Base-by-base conservation (phyloP, 306 rosid species). In the Acacia melanoxylon region DNA sequence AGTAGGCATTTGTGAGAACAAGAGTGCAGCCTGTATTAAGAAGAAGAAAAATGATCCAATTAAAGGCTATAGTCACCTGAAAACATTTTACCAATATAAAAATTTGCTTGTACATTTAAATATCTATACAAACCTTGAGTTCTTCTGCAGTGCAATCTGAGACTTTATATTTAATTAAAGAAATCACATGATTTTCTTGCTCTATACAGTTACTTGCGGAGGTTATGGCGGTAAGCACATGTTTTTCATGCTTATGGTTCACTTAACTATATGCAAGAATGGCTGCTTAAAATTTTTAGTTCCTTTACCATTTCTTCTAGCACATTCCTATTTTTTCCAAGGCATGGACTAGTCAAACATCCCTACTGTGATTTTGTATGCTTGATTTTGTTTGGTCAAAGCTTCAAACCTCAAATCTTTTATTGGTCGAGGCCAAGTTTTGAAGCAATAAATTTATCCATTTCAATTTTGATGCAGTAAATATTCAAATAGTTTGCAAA, bases 141-240 rank as follows among this genome's bases (percentile, higher is more conserved):
- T 88, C 92, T 86, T 91, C 96, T 7, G 90, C 90, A 0, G 93
- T 90, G 86, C 92, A 91, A 40, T 91, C 96, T 25, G 93, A 88
- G 54, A 91, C 88, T 83, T 81, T 27, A 27, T 27, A 27, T 27
- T 27, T 27, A 27, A 27, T 27, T 27, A 27, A 27, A 27, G 29
- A 27, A 27, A 27, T 27, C 29, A 27, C 29, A 27, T 27, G 29
- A 27, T 27, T 27, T 27, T 27, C 29, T 27, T 27, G 29, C 29
- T 27, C 29, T 27, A 27, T 27, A 27, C 29, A 27, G 29, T 27
- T 27, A 27, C 29, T 27, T 27, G 29, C 29, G 29, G 29, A 27
- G 29, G 29, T 27, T 27, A 27, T 27, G 1, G 29, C 1, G 29
- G 1, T 27, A 27, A 27, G 29, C 1, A 27, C 29, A 27, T 27